These are phyloP conservation scores for Cardamine resedifolia DNA, from an alignment of 345 rosid species.

Conservation along the genomic window DNA sequence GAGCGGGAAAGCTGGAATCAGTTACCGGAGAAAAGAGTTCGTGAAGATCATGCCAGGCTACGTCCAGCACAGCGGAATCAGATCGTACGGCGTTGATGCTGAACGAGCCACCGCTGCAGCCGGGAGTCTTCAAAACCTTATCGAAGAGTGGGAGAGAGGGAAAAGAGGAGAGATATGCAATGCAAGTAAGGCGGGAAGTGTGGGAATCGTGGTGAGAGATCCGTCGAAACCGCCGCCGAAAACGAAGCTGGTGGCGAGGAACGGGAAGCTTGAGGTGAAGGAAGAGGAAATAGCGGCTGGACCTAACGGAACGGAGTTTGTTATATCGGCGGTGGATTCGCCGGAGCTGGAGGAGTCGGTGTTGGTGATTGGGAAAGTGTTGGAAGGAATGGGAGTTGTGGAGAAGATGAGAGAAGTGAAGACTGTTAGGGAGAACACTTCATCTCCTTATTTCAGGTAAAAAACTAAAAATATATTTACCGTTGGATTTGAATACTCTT, in stretches of 20 bases:
- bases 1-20: conserved; percentile 78
- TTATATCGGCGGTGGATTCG: conserved; percentile 63
- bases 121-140: conserved; percentile 47
- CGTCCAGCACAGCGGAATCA: conserved; percentile 83
- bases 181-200: conserved; percentile 58
- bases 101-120: conserved; percentile 66
- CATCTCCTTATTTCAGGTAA: conserved; percentile 88
- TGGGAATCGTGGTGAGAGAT: conserved; percentile 75
- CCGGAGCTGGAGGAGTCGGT: conserved; percentile 78
- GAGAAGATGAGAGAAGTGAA: conserved; percentile 64
- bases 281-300: conserved; percentile 61
- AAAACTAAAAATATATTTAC: not conserved
- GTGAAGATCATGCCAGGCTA: conserved; percentile 76
- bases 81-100: conserved; percentile 80
- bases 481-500: conserved; percentile 15
- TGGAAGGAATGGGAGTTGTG: conserved; percentile 76
- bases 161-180: conserved; percentile 48
- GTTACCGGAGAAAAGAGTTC: conserved; percentile 90
- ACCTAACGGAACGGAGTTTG: conserved; percentile 83
- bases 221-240: conserved; percentile 82
- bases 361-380: conserved; percentile 70
- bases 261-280: conserved; percentile 72
- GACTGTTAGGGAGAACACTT: conserved; percentile 77
- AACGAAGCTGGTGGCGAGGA: conserved; percentile 67
- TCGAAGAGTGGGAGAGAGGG: conserved; percentile 66